A percentile compares a stretch with the other conserved stretches of the same genome.
These are phyloP conservation scores for Trametes sp. DNA, from an alignment of 1,284 basidiomycete species.

Conservation along the genomic window DNA sequence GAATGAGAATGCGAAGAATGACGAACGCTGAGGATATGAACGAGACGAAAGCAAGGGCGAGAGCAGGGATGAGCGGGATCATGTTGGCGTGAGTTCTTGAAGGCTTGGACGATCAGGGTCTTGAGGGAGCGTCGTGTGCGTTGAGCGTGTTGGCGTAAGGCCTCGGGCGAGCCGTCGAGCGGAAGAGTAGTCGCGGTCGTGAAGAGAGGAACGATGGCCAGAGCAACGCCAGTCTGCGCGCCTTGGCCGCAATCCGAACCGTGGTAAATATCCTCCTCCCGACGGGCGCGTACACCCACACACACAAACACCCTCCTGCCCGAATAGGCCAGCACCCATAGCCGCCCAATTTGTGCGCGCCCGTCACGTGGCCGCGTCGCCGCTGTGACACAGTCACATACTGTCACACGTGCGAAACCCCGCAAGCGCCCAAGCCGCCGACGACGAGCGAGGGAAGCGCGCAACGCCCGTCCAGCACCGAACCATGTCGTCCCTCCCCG, in stretches of 20 bases:
- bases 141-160: constrained; percentile 46
- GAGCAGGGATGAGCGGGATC: constrained; percentile 69
- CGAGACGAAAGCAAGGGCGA: constrained; percentile 71
- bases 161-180: constrained; percentile 45
- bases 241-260: constrained; percentile 38
- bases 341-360: constrained; percentile 19
- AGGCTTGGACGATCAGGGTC: constrained; percentile 24
- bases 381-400: constrained; percentile 6
- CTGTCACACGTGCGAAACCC: constrained; percentile 27
- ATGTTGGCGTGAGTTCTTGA: constrained; percentile 47
- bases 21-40: constrained; percentile 75
- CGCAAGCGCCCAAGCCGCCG: constrained; percentile 18
- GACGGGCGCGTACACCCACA: constrained; percentile 40
- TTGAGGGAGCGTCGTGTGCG: constrained; percentile 43
- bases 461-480: constrained; percentile 16
- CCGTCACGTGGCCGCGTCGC: constrained; percentile 31
- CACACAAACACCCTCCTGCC: constrained; percentile 35
- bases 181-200: constrained; percentile 42
- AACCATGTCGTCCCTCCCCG: constrained; percentile 43
- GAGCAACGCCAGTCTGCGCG: constrained; percentile 14
- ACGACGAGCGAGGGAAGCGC: constrained; percentile 13
- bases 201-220: constrained; percentile 32
- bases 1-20: constrained; percentile 73
- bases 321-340: constrained; percentile 18
- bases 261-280: constrained; percentile 37